Conservation (phyloP, 2,329 filamentous ascomycete species). For the Pseudomassariella vexata region DNA sequence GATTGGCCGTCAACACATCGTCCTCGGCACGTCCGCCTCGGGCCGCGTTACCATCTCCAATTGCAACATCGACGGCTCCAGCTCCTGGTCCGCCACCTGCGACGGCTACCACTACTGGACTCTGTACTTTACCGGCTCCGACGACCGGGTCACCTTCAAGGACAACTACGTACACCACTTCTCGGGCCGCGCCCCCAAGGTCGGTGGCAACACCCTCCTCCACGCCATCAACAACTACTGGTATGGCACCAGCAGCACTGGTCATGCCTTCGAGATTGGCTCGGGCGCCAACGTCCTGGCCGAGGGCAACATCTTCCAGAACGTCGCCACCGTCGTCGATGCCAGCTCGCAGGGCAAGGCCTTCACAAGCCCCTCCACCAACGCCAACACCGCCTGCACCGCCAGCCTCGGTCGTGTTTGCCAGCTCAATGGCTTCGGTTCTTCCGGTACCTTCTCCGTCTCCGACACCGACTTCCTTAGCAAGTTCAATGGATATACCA, state of each 20-base stretch:
- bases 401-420: constrained; percentile 5
- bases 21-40: constrained; percentile 25
- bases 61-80: constrained; percentile 36
- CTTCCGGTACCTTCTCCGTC: constrained; percentile 14
- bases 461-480: constrained; percentile 23
- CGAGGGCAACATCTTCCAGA: constrained; percentile 51
- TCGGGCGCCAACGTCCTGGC: constrained; percentile 33
- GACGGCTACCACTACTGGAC: constrained; percentile 41
- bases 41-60: constrained; percentile 37
- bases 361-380: constrained; percentile 9
- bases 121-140: constrained; percentile 31
- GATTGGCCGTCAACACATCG: constrained; percentile 37
- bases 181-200: constrained; percentile 35
- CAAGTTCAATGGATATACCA: constrained; percentile 6
- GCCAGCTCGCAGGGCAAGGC: constrained; percentile 1
- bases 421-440: constrained; percentile 4
- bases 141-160: constrained; percentile 33
- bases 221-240: constrained; percentile 37
- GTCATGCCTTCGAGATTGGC: constrained; percentile 39
- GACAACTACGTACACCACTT: constrained; percentile 38
- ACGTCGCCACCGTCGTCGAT: constrained; percentile 38
- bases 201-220: constrained; percentile 24
- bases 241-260: constrained; percentile 27
- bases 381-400: constrained; percentile 6
- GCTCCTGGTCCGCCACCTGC: constrained; percentile 33